Evolutionary conservation across 2,329 filamentous ascomycete genomes (phyloP).

Genomic region (Fusarium xyrophilum): DNA sequence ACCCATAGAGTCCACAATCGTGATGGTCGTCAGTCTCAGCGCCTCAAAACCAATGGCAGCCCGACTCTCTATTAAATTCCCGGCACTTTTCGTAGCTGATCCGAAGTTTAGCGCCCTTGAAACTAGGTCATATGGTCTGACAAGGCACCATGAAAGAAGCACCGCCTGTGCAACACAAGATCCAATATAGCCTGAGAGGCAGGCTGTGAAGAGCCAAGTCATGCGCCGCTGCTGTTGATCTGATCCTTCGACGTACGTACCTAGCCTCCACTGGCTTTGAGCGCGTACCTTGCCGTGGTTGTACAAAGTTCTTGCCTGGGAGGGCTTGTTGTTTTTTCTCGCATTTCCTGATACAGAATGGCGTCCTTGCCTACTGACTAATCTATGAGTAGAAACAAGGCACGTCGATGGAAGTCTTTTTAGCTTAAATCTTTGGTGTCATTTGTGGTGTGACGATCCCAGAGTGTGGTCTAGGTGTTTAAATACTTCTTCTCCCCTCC

Average conservation of each 20-base stretch:
- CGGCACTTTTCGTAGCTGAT: conserved; percentile 28
- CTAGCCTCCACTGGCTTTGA: not conserved
- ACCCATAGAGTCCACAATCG: conserved; percentile 24
- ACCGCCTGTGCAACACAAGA: conserved; percentile 9
- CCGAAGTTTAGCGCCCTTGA: conserved; percentile 27
- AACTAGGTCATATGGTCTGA: conserved; percentile 32
- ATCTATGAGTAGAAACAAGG: not conserved
- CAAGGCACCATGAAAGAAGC: conserved; percentile 20
- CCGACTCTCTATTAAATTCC: conserved; percentile 26
- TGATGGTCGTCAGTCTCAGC: conserved; percentile 18
- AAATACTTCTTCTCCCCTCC: conserved; percentile 36
- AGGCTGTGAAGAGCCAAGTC: conserved; percentile 8
- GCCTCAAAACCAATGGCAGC: conserved; percentile 25
- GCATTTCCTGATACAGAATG: not conserved
- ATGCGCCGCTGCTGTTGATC: conserved; percentile 2
- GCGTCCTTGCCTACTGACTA: not conserved
- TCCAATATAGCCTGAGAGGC: conserved; percentile 12
- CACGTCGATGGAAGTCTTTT: not conserved
- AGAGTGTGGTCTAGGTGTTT: conserved; percentile 27
- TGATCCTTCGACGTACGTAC: conserved; percentile 3
- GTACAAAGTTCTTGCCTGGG: not conserved
- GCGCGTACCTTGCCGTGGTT: not conserved
- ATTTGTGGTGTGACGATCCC: conserved; percentile 34
- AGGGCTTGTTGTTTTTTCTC: not conserved
- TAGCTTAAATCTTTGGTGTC: not conserved